A percentile compares a stretch with the other conserved stretches of the same genome.
Evolutionary conservation across 495 filamentous ascomycete species (phyloP).

Genomic region (Talaromyces nanjingensis): DNA sequence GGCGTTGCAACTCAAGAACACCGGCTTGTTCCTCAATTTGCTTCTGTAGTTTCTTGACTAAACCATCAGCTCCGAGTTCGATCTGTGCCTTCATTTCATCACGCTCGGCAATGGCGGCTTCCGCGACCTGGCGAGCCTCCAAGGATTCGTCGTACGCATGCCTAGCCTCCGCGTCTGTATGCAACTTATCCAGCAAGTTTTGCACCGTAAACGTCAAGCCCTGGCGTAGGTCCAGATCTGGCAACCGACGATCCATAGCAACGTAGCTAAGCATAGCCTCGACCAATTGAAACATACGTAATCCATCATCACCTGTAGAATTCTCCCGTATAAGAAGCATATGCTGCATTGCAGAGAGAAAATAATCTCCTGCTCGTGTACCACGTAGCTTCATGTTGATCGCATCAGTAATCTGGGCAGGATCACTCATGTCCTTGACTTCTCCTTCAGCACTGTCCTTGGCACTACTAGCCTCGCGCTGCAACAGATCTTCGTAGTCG

Average conservation of each 20-base stretch:
- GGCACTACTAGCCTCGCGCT: slow-evolving; percentile 82
- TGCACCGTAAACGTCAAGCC: slow-evolving; percentile 97
- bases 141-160: slow-evolving; percentile 85
- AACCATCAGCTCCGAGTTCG: slow-evolving; percentile 85
- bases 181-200: slow-evolving; percentile 85
- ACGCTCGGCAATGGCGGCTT: slow-evolving; percentile 89
- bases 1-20: slow-evolving; percentile 80
- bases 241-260: slow-evolving; percentile 92
- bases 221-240: slow-evolving; percentile 95
- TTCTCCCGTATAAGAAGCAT: slow-evolving; percentile 90
- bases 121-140: slow-evolving; percentile 84
- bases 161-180: slow-evolving; percentile 91
- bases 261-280: slow-evolving; percentile 98
- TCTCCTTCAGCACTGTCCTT: slow-evolving; percentile 87
- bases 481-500: slow-evolving; percentile 95
- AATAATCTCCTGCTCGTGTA: slow-evolving; percentile 85
- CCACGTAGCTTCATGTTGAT: slow-evolving; percentile 83
- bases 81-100: slow-evolving; percentile 94
- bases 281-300: slow-evolving; percentile 96
- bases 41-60: slow-evolving; percentile 88
- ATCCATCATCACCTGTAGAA: slow-evolving; percentile 72
- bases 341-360: slow-evolving; percentile 91
- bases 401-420: slow-evolving; percentile 85
- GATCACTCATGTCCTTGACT: slow-evolving; percentile 90
- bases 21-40: slow-evolving; percentile 86